Conservation (phyloP, 192 early-diverging fungal genomes). For the Funneliformis geosporum region DNA sequence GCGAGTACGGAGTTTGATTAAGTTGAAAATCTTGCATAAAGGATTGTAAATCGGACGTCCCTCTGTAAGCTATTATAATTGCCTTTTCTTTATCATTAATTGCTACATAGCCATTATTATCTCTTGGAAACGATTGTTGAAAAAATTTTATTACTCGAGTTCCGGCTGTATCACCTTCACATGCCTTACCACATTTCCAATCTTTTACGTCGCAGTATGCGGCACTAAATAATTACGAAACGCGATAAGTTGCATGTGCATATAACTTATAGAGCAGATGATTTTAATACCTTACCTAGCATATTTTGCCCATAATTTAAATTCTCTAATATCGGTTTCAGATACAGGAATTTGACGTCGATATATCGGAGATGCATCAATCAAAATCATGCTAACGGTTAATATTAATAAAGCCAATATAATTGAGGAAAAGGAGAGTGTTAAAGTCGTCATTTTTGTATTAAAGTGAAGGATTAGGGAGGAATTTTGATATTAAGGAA, state of each 20-base stretch:
- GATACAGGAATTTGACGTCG: not conserved
- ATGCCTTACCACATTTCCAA: constrained; percentile 19
- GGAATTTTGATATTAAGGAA: not conserved
- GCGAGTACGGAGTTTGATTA: not conserved
- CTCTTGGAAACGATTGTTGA: not conserved
- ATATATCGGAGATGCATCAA: not conserved
- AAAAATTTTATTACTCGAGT: constrained; percentile 15
- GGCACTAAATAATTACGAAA: not conserved
- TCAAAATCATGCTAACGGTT: not conserved
- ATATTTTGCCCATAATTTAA: constrained; percentile 11
- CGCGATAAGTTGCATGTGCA: not conserved
- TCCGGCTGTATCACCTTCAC: not conserved
- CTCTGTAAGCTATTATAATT: constrained; percentile 7
- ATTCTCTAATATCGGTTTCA: not conserved
- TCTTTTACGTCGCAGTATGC: constrained; percentile 21
- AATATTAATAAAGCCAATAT: not conserved
- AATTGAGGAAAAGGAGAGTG: not conserved
- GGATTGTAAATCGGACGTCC: not conserved
- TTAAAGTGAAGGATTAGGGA: too few relatives aligned
- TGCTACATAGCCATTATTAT: constrained; percentile 22
- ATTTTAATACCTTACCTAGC: not conserved
- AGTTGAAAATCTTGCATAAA: not conserved
- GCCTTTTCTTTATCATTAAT: constrained; percentile 23
- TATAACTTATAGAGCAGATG: not conserved
- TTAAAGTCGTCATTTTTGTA: not conserved